Evolutionary conservation across 139 green algal species (phyloP).

Genomic region (Chlamydomonas sp.): DNA sequence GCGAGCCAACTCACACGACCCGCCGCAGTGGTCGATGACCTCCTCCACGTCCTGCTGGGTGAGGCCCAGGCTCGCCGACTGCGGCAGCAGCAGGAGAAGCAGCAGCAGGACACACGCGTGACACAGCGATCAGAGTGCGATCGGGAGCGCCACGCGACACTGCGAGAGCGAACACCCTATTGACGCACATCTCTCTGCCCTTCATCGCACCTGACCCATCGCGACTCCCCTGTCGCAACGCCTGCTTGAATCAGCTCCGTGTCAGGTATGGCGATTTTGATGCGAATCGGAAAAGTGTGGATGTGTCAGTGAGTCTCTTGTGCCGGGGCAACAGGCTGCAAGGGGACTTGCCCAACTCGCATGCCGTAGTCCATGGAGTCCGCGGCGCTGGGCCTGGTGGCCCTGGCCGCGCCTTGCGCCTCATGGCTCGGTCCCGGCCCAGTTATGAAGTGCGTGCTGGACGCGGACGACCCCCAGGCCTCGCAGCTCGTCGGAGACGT

Average conservation of each 20-base stretch:
- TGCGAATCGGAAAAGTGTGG: not conserved
- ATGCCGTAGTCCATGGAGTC: not conserved
- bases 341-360: not conserved
- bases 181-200: too few species aligned
- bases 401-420: not conserved
- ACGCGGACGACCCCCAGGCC: not conserved
- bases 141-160: too few species aligned
- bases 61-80: conserved; percentile 59
- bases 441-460: not conserved
- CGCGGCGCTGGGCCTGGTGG: not conserved
- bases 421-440: conserved; percentile 1
- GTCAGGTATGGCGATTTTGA: too few species aligned
- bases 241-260: too few species aligned
- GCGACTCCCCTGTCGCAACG: too few species aligned
- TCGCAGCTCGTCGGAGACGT: conserved; percentile 11
- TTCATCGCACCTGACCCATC: conserved; percentile 12
- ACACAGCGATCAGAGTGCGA: too few species aligned
- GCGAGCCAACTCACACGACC: not conserved
- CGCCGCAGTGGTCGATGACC: conserved; percentile 53
- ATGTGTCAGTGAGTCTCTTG: not conserved
- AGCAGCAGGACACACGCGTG: too few species aligned
- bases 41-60: conserved; percentile 91
- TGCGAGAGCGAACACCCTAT: too few species aligned
- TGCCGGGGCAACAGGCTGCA: too few species aligned
- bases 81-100: too few species aligned